Evolutionary conservation across 495 filamentous ascomycete species (phyloP).

Genomic region (Lasiosphaeria miniovina): DNA sequence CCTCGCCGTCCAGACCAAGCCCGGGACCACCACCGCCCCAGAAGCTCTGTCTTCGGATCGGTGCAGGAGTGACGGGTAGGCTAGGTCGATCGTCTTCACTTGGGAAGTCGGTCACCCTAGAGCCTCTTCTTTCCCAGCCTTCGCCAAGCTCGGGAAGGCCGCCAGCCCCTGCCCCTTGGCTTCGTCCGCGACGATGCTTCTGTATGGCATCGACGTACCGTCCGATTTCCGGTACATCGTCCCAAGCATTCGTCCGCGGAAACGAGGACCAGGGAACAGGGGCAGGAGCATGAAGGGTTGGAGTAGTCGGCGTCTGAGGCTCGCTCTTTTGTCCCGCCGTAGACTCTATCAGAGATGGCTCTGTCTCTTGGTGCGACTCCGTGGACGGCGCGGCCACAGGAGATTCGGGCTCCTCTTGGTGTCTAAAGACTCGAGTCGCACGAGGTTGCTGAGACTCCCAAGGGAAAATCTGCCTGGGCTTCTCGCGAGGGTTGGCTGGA

Average conservation of each 20-base stretch:
- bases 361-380: constrained; percentile 24
- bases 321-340: constrained; percentile 38
- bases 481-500: constrained; percentile 52
- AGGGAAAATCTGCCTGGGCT: constrained; percentile 71
- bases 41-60: constrained; percentile 50
- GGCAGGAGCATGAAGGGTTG: constrained; percentile 43
- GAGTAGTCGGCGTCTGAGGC: constrained; percentile 46
- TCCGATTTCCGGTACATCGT: constrained; percentile 78
- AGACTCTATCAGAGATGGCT: constrained; percentile 35
- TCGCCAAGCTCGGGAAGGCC: constrained; percentile 9
- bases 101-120: constrained; percentile 81
- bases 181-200: constrained; percentile 57
- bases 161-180: constrained; percentile 51
- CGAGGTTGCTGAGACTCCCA: constrained; percentile 69
- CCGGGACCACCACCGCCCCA: constrained; percentile 37
- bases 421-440: constrained; percentile 70
- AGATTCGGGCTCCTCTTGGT: constrained; percentile 43
- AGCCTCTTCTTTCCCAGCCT: constrained; percentile 46
- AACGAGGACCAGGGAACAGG: constrained; percentile 63
- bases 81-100: constrained; percentile 78
- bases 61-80: constrained; percentile 86
- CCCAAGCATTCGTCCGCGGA: constrained; percentile 76
- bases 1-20: constrained; percentile 54
- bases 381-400: constrained; percentile 14
- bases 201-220: constrained; percentile 71